phyloP scores from a whole-genome alignment of 768 basidiomycete genomes.

The Tylopilus plumbeoviolaceoides region DNA sequence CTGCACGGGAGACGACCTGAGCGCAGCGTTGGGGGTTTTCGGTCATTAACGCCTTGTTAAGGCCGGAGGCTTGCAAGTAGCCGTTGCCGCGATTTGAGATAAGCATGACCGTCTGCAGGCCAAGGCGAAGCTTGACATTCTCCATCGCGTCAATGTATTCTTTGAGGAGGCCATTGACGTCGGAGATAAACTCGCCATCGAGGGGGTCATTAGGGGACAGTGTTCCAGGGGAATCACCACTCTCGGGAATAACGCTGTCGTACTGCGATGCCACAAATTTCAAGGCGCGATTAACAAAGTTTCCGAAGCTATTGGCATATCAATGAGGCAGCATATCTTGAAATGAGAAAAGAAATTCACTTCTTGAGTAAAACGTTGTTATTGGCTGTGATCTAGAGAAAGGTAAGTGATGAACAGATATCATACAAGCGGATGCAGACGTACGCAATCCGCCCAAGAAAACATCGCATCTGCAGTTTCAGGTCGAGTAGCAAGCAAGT shows the following conservation, averaged over 20 bases:
- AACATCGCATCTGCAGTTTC: constrained; percentile 95
- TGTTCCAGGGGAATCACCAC: constrained; percentile 64
- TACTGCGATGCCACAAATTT: constrained; percentile 92
- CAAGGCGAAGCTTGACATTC: constrained; percentile 80
- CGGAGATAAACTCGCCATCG: constrained; percentile 73
- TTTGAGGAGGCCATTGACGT: constrained; percentile 73
- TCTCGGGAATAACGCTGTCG: constrained; percentile 74
- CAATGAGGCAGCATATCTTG: neutral
- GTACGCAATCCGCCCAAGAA: constrained; percentile 91
- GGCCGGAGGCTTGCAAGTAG: constrained; percentile 89
- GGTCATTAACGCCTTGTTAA: constrained; percentile 85
- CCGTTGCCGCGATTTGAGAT: constrained; percentile 86
- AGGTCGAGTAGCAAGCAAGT: constrained; percentile 86
- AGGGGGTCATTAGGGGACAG: constrained; percentile 61
- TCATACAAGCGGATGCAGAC: constrained; percentile 22
- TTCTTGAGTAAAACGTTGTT: constrained; percentile 95
- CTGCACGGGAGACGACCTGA: no score
- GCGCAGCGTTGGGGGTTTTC: constrained; percentile 83
- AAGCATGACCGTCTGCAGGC: constrained; percentile 85
- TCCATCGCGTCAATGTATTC: constrained; percentile 90
- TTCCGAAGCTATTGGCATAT: constrained; percentile 67
- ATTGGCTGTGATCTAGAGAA: constrained; percentile 73
- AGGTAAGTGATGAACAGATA: neutral
- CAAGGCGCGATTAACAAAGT: constrained; percentile 92
- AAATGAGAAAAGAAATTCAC: constrained; percentile 36